These are phyloP conservation scores for Carallia brachiata DNA, from an alignment of 345 rosid species.

Conservation along the genomic window DNA sequence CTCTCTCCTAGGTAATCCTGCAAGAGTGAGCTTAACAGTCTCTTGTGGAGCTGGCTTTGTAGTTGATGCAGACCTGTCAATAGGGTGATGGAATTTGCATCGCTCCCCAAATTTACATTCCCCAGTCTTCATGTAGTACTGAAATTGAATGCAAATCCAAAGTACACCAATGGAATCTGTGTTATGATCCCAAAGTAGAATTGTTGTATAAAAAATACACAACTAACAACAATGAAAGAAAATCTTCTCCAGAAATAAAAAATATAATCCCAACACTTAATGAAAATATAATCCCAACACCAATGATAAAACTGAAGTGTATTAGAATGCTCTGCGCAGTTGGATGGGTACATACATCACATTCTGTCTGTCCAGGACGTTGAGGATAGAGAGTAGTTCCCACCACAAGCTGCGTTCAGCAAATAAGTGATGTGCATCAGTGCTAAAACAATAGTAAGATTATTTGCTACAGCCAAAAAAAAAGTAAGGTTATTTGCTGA, in stretches of 20 bases:
- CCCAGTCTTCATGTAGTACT: slow-evolving; percentile 97
- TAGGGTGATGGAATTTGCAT: slow-evolving; percentile 88
- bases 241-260: neutral
- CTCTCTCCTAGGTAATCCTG: slow-evolving; percentile 97
- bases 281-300: neutral
- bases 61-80: slow-evolving; percentile 52
- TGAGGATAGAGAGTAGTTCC: slow-evolving; percentile 65
- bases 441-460: slow-evolving; percentile 15
- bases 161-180: neutral
- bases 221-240: neutral
- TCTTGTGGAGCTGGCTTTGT: slow-evolving; percentile 44
- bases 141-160: slow-evolving; percentile 8
- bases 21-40: slow-evolving; percentile 73
- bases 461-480: no score
- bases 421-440: slow-evolving; percentile 28
- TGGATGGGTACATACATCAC: slow-evolving; percentile 60
- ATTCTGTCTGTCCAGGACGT: slow-evolving; percentile 83
- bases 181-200: neutral
- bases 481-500: no score
- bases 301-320: neutral
- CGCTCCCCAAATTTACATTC: slow-evolving; percentile 77
- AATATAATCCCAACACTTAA: neutral
- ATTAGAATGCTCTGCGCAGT: neutral
- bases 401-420: slow-evolving; percentile 54
- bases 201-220: neutral